Evolutionary conservation across 768 basidiomycete genomes (phyloP).

Genomic region (Auricularia heimuer): DNA sequence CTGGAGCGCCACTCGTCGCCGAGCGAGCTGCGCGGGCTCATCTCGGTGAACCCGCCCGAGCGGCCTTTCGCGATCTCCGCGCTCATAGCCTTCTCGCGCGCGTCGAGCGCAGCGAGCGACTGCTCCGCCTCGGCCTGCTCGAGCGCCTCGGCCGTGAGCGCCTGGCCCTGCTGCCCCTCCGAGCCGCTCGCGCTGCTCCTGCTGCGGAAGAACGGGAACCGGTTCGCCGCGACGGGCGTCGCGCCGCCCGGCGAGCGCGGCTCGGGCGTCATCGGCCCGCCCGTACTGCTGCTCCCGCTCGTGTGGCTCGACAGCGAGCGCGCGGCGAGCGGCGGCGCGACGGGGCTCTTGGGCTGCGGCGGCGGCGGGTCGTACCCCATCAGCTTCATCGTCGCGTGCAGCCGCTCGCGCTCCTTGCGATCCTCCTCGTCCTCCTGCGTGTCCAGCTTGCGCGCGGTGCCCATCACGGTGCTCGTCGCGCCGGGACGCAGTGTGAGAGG

Average conservation of each 20-base stretch:
- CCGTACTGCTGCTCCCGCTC: background rate
- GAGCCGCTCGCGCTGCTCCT: constrained; percentile 28
- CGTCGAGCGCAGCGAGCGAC: constrained; percentile 67
- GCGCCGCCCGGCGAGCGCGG: constrained; percentile 18
- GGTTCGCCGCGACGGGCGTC: constrained; percentile 31
- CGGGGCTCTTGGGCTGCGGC: constrained; percentile 28
- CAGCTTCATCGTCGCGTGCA: constrained; percentile 85
- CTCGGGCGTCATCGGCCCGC: background rate
- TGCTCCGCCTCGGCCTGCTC: constrained; percentile 73
- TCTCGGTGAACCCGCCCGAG: constrained; percentile 71
- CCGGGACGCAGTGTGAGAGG: constrained; percentile 69
- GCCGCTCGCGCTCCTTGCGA: constrained; percentile 70
- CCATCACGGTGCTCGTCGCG: constrained; percentile 35
- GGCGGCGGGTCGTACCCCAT: constrained; percentile 78
- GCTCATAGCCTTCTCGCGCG: constrained; percentile 61
- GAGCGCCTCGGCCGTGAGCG: constrained; percentile 63
- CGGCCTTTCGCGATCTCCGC: constrained; percentile 69
- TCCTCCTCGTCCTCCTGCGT: constrained; percentile 91
- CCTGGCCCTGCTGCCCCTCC: constrained; percentile 21
- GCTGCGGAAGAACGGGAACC: constrained; percentile 62
- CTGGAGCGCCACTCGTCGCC: constrained; percentile 49
- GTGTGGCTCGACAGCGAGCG: constrained; percentile 7
- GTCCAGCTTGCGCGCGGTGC: constrained; percentile 65
- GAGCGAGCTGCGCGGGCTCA: constrained; percentile 28
- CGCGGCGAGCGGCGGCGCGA: constrained; percentile 12